phyloP scores from a whole-genome alignment of 495 filamentous ascomycete species.

The Aspergillus diversus region DNA sequence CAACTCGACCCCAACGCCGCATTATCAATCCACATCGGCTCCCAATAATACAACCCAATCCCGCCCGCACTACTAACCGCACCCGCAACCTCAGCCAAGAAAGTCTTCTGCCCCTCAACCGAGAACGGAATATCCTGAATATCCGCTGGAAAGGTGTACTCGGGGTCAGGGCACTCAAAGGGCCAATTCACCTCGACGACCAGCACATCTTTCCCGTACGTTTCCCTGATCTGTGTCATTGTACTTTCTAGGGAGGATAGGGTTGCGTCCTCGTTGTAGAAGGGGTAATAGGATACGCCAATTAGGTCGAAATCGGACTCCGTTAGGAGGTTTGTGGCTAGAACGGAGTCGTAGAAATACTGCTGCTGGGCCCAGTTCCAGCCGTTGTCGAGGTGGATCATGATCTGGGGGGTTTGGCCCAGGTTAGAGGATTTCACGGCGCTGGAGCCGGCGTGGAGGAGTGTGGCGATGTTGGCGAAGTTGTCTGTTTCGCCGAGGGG shows the following conservation, averaged over 20 bases:
- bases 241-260: slow-evolving; percentile 57
- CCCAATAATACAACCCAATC: slow-evolving; percentile 70
- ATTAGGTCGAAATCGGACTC: slow-evolving; percentile 68
- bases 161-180: slow-evolving; percentile 57
- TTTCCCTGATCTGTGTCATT: slow-evolving; percentile 59
- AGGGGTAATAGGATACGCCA: slow-evolving; percentile 73
- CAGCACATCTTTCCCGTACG: slow-evolving; percentile 62
- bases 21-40: slow-evolving; percentile 71
- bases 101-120: slow-evolving; percentile 61
- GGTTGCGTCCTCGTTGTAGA: slow-evolving; percentile 59
- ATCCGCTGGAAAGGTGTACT: slow-evolving; percentile 61
- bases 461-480: slow-evolving; percentile 60
- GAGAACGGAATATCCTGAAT: slow-evolving; percentile 60
- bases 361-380: slow-evolving; percentile 69
- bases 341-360: slow-evolving; percentile 62
- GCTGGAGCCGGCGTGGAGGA: slow-evolving; percentile 64
- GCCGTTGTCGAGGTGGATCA: slow-evolving; percentile 73
- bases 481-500: slow-evolving; percentile 59
- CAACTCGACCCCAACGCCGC: slow-evolving; percentile 60
- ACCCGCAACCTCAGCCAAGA: slow-evolving; percentile 55
- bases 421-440: slow-evolving; percentile 65
- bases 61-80: slow-evolving; percentile 54
- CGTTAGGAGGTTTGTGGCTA: slow-evolving; percentile 52
- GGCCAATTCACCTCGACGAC: slow-evolving; percentile 74
- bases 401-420: slow-evolving; percentile 58